Conservation (phyloP, 495 filamentous ascomycete species). For the Chlorociboria aeruginascens region DNA sequence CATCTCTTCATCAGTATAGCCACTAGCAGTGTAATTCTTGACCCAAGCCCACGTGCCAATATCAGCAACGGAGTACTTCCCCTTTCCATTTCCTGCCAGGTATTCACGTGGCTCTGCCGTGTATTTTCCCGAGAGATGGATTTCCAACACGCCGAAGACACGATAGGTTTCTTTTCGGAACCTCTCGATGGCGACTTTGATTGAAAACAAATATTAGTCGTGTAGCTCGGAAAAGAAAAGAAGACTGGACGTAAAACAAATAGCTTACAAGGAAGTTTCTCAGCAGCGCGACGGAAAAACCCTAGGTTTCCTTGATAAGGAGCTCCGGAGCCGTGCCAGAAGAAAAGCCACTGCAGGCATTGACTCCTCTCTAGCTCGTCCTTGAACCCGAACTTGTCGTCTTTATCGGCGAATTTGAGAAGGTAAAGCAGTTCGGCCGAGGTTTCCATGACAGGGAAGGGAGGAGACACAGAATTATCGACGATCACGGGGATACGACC, state of each 20-base stretch:
- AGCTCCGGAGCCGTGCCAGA: constrained; percentile 37
- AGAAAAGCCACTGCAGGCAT: constrained; percentile 34
- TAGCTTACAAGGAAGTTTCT: constrained; percentile 33
- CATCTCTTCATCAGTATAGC: constrained; percentile 36
- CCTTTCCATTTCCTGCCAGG: constrained; percentile 40
- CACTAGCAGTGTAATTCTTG: constrained; percentile 28
- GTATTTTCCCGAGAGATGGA: constrained; percentile 34
- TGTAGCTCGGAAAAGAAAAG: not conserved
- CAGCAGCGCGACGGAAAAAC: constrained; percentile 28
- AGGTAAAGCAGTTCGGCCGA: constrained; percentile 41
- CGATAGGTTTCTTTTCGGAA: constrained; percentile 41
- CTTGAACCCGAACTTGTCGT: constrained; percentile 32
- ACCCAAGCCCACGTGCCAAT: constrained; percentile 47
- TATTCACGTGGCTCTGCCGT: constrained; percentile 35
- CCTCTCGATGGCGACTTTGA: constrained; percentile 35
- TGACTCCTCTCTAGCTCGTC: constrained; percentile 31
- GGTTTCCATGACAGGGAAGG: constrained; percentile 40
- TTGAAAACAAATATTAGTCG: not conserved
- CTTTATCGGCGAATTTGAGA: constrained; percentile 34
- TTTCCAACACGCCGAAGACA: constrained; percentile 42
- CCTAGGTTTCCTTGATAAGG: constrained; percentile 31
- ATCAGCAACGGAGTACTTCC: constrained; percentile 41
- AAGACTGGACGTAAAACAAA: not conserved
- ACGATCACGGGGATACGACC: constrained; percentile 39
- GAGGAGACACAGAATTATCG: constrained; percentile 37